Evolutionary conservation across 495 filamentous ascomycete species (phyloP).

Genomic region (Podospora anserina): DNA sequence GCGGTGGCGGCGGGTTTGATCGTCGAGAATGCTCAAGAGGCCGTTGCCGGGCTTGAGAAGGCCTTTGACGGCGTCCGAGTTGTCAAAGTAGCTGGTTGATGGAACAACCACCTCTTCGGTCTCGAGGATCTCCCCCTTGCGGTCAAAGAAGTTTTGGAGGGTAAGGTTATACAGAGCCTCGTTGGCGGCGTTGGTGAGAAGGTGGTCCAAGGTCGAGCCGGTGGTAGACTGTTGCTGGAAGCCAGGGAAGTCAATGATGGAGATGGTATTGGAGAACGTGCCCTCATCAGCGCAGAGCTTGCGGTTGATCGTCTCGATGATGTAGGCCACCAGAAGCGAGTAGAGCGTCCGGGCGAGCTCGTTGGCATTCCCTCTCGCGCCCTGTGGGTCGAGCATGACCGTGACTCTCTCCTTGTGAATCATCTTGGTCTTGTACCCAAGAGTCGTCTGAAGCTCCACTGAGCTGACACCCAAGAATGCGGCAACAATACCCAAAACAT

Average conservation of each 20-base stretch:
- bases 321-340: slow-evolving; percentile 88
- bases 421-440: slow-evolving; percentile 94
- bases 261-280: slow-evolving; percentile 85
- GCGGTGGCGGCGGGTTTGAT: slow-evolving; percentile 85
- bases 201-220: slow-evolving; percentile 81
- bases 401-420: slow-evolving; percentile 93
- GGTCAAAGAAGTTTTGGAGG: slow-evolving; percentile 92
- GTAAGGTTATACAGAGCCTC: slow-evolving; percentile 91
- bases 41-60: slow-evolving; percentile 90
- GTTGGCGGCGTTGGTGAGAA: slow-evolving; percentile 89
- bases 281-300: slow-evolving; percentile 84
- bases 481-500: slow-evolving; percentile 78
- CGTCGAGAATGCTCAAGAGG: slow-evolving; percentile 87
- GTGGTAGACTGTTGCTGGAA: slow-evolving; percentile 82
- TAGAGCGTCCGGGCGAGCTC: slow-evolving; percentile 91
- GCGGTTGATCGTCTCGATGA: slow-evolving; percentile 91
- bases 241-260: slow-evolving; percentile 93
- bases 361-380: slow-evolving; percentile 86
- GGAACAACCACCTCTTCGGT: slow-evolving; percentile 86
- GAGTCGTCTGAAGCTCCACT: slow-evolving; percentile 75
- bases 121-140: slow-evolving; percentile 84
- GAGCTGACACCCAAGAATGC: slow-evolving; percentile 84
- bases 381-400: slow-evolving; percentile 90
- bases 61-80: slow-evolving; percentile 86
- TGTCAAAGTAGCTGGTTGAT: slow-evolving; percentile 95